Base-by-base conservation (phyloP, 108 stramenopile species). In the Fragilariopsis cylindrus region DNA sequence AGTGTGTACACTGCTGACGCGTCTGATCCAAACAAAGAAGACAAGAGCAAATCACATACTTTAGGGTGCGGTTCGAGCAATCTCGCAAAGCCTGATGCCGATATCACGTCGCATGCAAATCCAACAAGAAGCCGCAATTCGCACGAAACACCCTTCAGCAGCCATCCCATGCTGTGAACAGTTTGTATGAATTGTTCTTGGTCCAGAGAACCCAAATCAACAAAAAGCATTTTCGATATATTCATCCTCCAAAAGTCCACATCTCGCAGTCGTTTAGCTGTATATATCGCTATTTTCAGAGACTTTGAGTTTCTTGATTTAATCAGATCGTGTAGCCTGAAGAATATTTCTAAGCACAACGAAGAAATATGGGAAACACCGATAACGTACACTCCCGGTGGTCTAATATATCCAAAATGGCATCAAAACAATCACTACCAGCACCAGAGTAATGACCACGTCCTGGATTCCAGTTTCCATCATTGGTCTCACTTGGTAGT, bases 281-380 rank as follows among this genome's bases (percentile, higher is more conserved):
- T 75, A 48, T 82, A 78, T 6, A 67, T 45, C 3, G 57, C 76
- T 16, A 60, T 39, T 52, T 73, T 55, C 21, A 75, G 16, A n/a
- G 52, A 63, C 18, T 39, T 4, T 4, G 52, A 4, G 48, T 79
- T 53, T 15, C 53, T 53, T 11, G 44, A 15, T 16, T 54, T 60
- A n/a, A 64, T 18, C 30, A 75, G 52, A 53, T 77, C 55, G 46
- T 73, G 70, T 46, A 94, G 65, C 40, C 84, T 70, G 65, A 76
- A 86, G 43, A 94, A 76, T 8, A 92, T 41, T 74, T 90, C 88
- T 72, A 84, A 90, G 70, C 88, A 87, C 56, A 80, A 82, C 3
- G 90, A 63, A 43, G 89, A 89, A 49, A 81, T 65, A 4, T 64
- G 55, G 3, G 87, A 79, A 19, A 85, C 77, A 8, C 66, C 69